A percentile compares a stretch with the other conserved stretches of the same genome.
These are phyloP conservation scores for Ganoderma multipileum DNA, from an alignment of 1,284 basidiomycete species.

Conservation along the genomic window DNA sequence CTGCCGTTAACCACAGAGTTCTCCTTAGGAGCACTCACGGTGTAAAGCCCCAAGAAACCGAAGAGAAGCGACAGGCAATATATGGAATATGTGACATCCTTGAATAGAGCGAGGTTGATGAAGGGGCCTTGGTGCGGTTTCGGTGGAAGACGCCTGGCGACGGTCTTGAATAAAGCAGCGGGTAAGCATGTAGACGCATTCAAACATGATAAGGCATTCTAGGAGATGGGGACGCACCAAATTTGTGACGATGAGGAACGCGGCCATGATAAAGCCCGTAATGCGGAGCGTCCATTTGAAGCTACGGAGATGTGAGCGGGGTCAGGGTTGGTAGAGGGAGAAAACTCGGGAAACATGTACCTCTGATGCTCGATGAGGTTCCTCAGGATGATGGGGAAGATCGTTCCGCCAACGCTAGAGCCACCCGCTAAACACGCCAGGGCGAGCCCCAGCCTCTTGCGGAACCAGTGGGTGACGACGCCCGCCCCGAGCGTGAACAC, in stretches of 20 bases:
- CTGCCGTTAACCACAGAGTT: no score
- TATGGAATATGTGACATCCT: slow-evolving; percentile 50
- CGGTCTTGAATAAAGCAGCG: slow-evolving; percentile 37
- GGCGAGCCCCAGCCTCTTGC: slow-evolving; percentile 47
- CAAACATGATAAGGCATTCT: neutral
- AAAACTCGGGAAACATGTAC: slow-evolving; percentile 32
- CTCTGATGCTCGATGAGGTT: slow-evolving; percentile 47
- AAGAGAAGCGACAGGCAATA: no score
- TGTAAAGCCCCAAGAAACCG: slow-evolving; percentile 62
- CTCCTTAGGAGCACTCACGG: no score
- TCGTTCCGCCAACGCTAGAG: slow-evolving; percentile 51
- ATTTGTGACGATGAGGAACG: no score
- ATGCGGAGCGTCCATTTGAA: slow-evolving; percentile 69
- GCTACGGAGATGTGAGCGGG: slow-evolving; percentile 37
- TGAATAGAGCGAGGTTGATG: slow-evolving; percentile 57
- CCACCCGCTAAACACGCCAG: slow-evolving; percentile 49
- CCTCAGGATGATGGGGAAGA: slow-evolving; percentile 50
- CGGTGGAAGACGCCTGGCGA: slow-evolving; percentile 58
- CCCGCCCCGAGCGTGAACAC: slow-evolving; percentile 53
- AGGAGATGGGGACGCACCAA: slow-evolving; percentile 38
- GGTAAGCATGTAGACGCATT: slow-evolving; percentile 9
- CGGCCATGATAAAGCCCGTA: slow-evolving; percentile 59
- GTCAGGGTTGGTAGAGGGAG: neutral
- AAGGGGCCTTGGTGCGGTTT: slow-evolving; percentile 55
- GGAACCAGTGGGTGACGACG: slow-evolving; percentile 57